Percentiles rank a stretch among this genome's conserved stretches.
phyloP scores from a whole-genome alignment of 2,329 filamentous ascomycete genomes.

The Aspergillus nomiae region DNA sequence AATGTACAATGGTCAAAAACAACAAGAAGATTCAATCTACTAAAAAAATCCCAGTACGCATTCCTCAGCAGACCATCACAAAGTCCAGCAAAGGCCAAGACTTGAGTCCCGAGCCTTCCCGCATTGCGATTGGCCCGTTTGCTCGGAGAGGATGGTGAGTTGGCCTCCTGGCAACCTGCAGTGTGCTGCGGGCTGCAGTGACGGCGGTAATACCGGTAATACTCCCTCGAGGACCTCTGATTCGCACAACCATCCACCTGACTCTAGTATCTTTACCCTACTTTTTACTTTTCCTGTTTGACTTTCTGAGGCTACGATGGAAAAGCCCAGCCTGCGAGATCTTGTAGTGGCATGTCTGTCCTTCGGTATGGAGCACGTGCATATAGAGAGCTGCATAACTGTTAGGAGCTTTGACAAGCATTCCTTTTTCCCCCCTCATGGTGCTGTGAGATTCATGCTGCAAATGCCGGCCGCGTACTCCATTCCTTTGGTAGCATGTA shows the following conservation, averaged over 20 bases:
- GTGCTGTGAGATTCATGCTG: neutral
- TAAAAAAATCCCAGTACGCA: neutral
- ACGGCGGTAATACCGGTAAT: conserved; percentile 8
- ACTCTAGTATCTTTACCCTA: neutral
- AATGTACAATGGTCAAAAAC: neutral
- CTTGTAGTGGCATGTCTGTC: neutral
- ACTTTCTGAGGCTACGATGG: neutral
- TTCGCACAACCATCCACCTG: neutral
- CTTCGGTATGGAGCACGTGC: conserved; percentile 4
- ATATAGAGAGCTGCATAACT: conserved; percentile 7
- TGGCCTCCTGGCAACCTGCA: conserved; percentile 4
- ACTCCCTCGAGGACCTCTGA: neutral
- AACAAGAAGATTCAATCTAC: neutral
- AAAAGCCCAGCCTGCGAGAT: neutral
- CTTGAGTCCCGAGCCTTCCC: neutral
- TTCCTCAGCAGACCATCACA: neutral
- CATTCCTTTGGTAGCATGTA: neutral
- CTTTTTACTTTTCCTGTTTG: neutral
- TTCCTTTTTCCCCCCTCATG: neutral
- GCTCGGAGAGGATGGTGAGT: conserved; percentile 2
- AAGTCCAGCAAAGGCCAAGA: conserved; percentile 6
- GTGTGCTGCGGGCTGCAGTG: conserved; percentile 3
- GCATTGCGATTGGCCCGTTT: conserved; percentile 4
- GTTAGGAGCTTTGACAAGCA: conserved; percentile 8
- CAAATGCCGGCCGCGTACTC: conserved; percentile 3